phyloP scores from a whole-genome alignment of 2,329 filamentous ascomycete genomes.

The Phyllosticta ampelicida region DNA sequence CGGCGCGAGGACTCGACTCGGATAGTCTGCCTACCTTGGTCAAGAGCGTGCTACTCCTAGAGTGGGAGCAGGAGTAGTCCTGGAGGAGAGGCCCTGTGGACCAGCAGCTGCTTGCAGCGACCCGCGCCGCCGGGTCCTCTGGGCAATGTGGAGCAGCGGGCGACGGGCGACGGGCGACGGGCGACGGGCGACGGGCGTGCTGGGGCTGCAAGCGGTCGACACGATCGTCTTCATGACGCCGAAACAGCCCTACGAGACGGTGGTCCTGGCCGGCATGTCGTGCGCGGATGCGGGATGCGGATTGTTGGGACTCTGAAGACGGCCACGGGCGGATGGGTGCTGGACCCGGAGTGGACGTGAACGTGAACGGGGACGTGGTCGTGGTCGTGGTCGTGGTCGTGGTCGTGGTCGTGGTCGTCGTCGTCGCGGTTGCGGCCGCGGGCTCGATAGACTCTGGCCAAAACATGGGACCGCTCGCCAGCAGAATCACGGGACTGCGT shows the following conservation, averaged over 20 bases:
- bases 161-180: background rate
- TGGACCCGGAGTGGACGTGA: too few species aligned
- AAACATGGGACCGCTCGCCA: slow-evolving; percentile 11
- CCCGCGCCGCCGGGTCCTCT: slow-evolving; percentile 3
- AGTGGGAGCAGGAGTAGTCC: too few species aligned
- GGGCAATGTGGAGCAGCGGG: slow-evolving; percentile 3
- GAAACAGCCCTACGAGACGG: slow-evolving; percentile 11
- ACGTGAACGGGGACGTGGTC: too few species aligned
- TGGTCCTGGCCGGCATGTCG: slow-evolving; percentile 7
- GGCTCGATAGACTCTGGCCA: slow-evolving; percentile 10
- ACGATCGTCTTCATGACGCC: slow-evolving; percentile 11
- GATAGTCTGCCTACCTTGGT: too few species aligned
- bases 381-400: too few species aligned
- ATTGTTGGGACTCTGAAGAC: background rate
- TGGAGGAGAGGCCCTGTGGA: too few species aligned
- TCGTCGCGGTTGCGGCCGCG: slow-evolving; percentile 1
- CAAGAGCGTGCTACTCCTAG: too few species aligned
- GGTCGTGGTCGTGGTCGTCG: too few species aligned
- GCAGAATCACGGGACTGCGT: slow-evolving; percentile 6
- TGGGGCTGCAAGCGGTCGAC: slow-evolving; percentile 9
- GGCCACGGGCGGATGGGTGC: slow-evolving; percentile 7
- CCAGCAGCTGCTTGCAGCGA: slow-evolving; percentile 10
- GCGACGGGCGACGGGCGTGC: background rate
- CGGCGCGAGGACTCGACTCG: too few species aligned
- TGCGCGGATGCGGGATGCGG: slow-evolving; percentile 2